These are phyloP conservation scores for Stagonosporopsis tanaceti DNA, from an alignment of 2,329 filamentous ascomycete genomes.

Conservation along the genomic window DNA sequence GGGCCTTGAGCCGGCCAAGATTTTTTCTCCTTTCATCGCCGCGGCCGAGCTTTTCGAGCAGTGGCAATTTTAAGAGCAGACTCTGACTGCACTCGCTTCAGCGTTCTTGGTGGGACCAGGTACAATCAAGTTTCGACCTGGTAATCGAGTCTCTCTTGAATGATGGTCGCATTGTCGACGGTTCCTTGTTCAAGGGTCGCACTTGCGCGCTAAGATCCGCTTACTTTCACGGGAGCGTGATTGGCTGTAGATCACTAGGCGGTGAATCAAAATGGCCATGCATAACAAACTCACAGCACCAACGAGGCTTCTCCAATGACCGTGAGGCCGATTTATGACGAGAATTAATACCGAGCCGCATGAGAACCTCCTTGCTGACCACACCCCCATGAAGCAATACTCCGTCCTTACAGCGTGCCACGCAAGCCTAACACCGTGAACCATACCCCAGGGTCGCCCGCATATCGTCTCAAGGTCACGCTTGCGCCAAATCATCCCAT, in stretches of 20 bases:
- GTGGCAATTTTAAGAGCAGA: background rate
- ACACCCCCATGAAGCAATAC: constrained; percentile 28
- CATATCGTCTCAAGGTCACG: constrained; percentile 36
- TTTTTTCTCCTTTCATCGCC: constrained; percentile 22
- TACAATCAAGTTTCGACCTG: background rate
- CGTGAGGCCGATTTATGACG: constrained; percentile 29
- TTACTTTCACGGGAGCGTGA: constrained; percentile 33
- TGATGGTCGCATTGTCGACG: constrained; percentile 15
- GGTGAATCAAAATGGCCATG: constrained; percentile 20
- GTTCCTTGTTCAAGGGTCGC: constrained; percentile 2
- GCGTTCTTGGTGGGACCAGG: background rate
- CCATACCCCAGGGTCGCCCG: constrained; percentile 29
- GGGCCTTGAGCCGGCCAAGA: constrained; percentile 10
- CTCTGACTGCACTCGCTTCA: background rate
- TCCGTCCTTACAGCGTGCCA: constrained; percentile 26
- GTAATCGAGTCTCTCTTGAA: constrained; percentile 4
- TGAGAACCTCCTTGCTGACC: constrained; percentile 27
- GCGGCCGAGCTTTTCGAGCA: constrained; percentile 6
- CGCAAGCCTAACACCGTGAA: constrained; percentile 24
- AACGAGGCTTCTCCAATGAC: constrained; percentile 28
- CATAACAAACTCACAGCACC: constrained; percentile 19
- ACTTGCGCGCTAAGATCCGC: constrained; percentile 28
- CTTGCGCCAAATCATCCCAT: constrained; percentile 31
- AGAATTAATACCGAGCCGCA: constrained; percentile 26
- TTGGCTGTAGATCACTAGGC: constrained; percentile 28